phyloP scores from a whole-genome alignment of 2,329 filamentous ascomycete genomes.

The Cytospora piceicola region DNA sequence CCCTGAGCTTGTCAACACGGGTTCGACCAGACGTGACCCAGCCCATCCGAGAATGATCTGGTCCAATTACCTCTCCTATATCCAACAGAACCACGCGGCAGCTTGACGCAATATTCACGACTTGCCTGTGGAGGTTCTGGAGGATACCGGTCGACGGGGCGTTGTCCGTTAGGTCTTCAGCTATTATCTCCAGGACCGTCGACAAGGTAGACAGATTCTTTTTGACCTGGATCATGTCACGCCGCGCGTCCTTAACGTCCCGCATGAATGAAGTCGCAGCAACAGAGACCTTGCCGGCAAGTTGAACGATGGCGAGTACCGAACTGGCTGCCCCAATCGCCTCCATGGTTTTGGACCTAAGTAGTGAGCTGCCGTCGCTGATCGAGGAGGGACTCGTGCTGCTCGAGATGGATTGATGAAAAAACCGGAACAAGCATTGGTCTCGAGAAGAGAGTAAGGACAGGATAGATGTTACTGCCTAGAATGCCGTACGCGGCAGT shows the following conservation, averaged over 20 bases:
- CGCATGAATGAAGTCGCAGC: slow-evolving; percentile 14
- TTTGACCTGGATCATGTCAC: slow-evolving; percentile 14
- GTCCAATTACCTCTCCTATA: neutral
- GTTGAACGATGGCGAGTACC: slow-evolving; percentile 3
- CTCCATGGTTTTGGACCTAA: slow-evolving; percentile 3
- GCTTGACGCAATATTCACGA: neutral
- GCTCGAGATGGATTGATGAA: neutral
- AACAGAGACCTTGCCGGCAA: neutral
- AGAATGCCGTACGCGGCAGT: neutral
- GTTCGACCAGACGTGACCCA: neutral
- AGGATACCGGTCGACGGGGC: neutral
- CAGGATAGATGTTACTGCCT: too few relatives aligned
- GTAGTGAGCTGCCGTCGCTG: neutral
- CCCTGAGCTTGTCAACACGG: slow-evolving; percentile 7
- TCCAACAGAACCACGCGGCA: neutral
- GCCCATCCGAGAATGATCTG: neutral
- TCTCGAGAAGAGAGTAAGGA: too few relatives aligned
- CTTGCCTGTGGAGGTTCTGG: slow-evolving; percentile 1
- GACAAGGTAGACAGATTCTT: slow-evolving; percentile 13
- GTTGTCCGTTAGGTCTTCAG: neutral
- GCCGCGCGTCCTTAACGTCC: slow-evolving; percentile 15
- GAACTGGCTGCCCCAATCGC: slow-evolving; percentile 2
- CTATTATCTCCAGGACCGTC: neutral
- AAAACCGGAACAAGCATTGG: too few relatives aligned
- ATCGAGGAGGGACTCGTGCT: neutral